These are phyloP conservation scores for Emydomyces testavorans DNA, from an alignment of 2,329 filamentous ascomycete genomes.

Conservation along the genomic window DNA sequence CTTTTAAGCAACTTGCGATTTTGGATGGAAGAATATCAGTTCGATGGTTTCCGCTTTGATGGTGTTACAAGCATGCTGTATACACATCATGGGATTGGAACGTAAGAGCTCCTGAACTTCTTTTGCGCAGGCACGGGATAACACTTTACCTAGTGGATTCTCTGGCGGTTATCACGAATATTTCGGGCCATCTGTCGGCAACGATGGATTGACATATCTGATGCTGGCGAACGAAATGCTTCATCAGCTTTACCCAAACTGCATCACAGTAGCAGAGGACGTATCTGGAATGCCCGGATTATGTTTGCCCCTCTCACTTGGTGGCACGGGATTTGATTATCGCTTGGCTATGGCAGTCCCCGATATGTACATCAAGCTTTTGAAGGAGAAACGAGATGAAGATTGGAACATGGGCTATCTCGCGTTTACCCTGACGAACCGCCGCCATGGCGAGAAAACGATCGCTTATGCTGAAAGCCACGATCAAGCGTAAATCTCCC, in stretches of 20 bases:
- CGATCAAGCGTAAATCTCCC: constrained; percentile 72
- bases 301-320: constrained; percentile 71
- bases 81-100: constrained; percentile 88
- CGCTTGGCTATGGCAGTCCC: constrained; percentile 94
- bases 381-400: constrained; percentile 84
- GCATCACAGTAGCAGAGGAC: constrained; percentile 89
- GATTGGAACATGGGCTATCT: constrained; percentile 86
- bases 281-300: constrained; percentile 98
- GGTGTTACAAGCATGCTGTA: constrained; percentile 99
- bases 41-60: constrained; percentile 96
- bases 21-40: constrained; percentile 98
- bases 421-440: constrained; percentile 78
- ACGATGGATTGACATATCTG: constrained; percentile 87
- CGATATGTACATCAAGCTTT: constrained; percentile 97
- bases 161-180: constrained; percentile 98
- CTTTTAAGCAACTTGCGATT: constrained; percentile 88
- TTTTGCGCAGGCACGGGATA: background rate
- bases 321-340: constrained; percentile 94
- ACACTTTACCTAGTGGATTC: constrained; percentile 55
- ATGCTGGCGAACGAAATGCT: constrained; percentile 96
- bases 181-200: constrained; percentile 78
- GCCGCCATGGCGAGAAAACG: constrained; percentile 91
- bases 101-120: constrained; percentile 46
- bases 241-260: constrained; percentile 74
- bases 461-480: constrained; percentile 97